Percentiles rank a stretch among this genome's conserved stretches.
Evolutionary conservation across 495 filamentous ascomycete genomes (phyloP).

Genomic region (Rhypophila decipiens): DNA sequence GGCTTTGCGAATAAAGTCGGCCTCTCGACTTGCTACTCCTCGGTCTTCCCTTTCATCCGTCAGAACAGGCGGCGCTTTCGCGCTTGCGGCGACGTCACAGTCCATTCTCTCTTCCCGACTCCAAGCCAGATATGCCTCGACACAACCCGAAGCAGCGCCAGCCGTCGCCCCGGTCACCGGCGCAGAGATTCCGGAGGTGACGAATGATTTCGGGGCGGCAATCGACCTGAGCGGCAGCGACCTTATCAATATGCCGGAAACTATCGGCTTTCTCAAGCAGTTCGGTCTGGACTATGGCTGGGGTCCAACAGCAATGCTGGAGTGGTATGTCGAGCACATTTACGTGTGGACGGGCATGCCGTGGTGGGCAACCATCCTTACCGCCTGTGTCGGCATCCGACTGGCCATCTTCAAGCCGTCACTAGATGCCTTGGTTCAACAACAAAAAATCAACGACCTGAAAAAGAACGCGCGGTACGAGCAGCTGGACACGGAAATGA

Average conservation of each 20-base stretch:
- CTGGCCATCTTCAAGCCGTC: constrained; percentile 57
- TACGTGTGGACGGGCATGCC: constrained; percentile 67
- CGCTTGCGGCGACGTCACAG: constrained; percentile 7
- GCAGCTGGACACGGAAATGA: constrained; percentile 39
- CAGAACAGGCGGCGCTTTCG: constrained; percentile 16
- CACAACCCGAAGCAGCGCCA: constrained; percentile 11
- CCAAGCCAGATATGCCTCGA: constrained; percentile 29
- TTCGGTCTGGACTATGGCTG: constrained; percentile 82
- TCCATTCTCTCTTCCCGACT: constrained; percentile 7
- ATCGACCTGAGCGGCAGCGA: constrained; percentile 36
- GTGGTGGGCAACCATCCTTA: constrained; percentile 73
- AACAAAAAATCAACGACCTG: constrained; percentile 48
- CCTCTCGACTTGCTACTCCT: not conserved
- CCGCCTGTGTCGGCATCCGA: constrained; percentile 58
- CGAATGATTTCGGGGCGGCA: constrained; percentile 8
- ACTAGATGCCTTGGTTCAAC: constrained; percentile 51
- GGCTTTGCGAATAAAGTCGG: constrained; percentile 13
- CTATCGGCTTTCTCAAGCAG: constrained; percentile 74
- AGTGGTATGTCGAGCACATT: constrained; percentile 73
- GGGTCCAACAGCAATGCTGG: constrained; percentile 62
- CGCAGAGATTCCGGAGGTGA: constrained; percentile 3
- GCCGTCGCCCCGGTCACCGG: constrained; percentile 4
- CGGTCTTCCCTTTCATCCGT: not conserved
- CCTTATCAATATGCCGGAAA: constrained; percentile 53
- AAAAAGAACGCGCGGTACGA: constrained; percentile 40